These are phyloP conservation scores for Thelonectria rubi DNA, from an alignment of 2,329 filamentous ascomycete genomes.

Conservation along the genomic window DNA sequence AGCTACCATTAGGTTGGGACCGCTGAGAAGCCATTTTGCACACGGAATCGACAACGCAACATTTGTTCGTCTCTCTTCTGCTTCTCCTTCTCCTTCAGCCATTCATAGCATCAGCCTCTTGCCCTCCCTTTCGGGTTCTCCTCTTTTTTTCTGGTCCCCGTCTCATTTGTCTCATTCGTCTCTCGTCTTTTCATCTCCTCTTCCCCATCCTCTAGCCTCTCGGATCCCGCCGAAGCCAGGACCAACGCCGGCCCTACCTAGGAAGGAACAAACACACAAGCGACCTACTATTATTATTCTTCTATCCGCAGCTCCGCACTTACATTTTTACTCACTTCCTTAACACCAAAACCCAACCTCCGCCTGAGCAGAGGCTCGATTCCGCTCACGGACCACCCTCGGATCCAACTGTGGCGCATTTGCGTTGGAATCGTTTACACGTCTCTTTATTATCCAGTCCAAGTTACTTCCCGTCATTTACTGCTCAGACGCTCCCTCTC, in stretches of 20 bases:
- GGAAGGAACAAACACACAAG: background rate
- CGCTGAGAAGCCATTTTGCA: too few relatives aligned
- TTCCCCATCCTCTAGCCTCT: background rate
- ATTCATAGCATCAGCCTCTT: background rate
- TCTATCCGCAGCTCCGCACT: slow-evolving; percentile 2
- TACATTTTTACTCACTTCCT: background rate
- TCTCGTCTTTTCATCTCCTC: background rate
- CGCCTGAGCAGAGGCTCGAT: slow-evolving; percentile 5
- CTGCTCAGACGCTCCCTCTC: slow-evolving; percentile 8
- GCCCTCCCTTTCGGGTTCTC: background rate
- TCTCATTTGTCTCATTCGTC: background rate
- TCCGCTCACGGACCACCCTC: slow-evolving; percentile 11
- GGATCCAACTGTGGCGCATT: slow-evolving; percentile 13
- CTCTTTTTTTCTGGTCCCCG: background rate
- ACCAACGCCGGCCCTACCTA: slow-evolving; percentile 1
- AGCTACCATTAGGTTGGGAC: too few relatives aligned
- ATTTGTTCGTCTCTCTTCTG: too few relatives aligned
- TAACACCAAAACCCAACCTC: background rate
- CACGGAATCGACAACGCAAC: slow-evolving; percentile 34
- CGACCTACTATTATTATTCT: background rate
- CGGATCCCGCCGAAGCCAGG: background rate
- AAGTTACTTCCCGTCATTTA: slow-evolving; percentile 13
- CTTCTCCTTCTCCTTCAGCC: slow-evolving; percentile 4
- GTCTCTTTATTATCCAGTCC: background rate
- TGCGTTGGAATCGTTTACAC: background rate